Evolutionary conservation across 306 rosid species (phyloP), one percentile per base, ranked within the genome.

Genomic region (Abrus precatorius): DNA sequence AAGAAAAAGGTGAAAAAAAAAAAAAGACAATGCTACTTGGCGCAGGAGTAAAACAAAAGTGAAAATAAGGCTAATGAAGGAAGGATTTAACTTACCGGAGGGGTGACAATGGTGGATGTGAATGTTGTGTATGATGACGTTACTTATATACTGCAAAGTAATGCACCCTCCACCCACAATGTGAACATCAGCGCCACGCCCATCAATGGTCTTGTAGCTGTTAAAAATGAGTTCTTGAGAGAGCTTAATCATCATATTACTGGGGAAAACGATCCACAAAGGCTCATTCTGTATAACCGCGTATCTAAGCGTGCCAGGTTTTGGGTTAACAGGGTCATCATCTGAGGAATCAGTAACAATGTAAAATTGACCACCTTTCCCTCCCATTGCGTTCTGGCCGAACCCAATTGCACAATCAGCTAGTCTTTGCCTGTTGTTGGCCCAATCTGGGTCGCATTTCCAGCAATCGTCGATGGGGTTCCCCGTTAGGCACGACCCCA

Each of bases 391-490:
- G 28, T 91, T 87, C 45, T 93, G 97, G 3, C 99, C 99, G 29
- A 95, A 95, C 69, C 99, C 99, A 10, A 95, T 95, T 1, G 85
- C 95, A 66, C 99, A 93, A 7, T 95, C 99, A 0, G 99, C 99
- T 9, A 95, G 83, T 41, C 97, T 78, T 64, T 93, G 97, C 5
- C 99, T 80, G 82, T 93, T 87, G 82, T 87, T 93, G 30, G 98
- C 84, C 99, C 99, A 95, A 14, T 90, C 71, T 29, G 92, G 85
- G 88, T 95, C 97, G 34, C 99, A 95, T 89, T 91, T 95, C 99
- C 99, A 95, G 76, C 99, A 95, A 78, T 95, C 99, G 40, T 95
- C 99, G 0, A 95, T 93, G 1, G 99, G 99, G 82, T 95, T 95
- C 2, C 99, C 98, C 1, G 99, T 95, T 29, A 85, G 66, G 64